Conservation (phyloP, 148 eudicot species). For the Vaccinium corymbosum region DNA sequence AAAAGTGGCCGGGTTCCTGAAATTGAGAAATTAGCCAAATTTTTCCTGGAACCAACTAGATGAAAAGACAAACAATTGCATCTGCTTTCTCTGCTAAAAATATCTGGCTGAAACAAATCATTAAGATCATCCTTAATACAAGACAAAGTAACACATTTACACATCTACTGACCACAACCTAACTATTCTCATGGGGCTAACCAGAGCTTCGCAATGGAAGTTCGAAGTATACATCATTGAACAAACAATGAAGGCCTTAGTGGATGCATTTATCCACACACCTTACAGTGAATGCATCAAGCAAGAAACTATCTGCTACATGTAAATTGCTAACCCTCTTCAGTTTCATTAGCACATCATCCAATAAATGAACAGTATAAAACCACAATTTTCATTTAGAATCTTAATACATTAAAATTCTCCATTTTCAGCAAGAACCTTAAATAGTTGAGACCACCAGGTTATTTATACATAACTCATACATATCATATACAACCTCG, state of each 20-base stretch:
- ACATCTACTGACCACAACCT: background rate
- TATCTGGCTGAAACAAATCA: constrained; percentile 2
- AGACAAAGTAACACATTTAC: background rate
- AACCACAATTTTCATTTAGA: background rate
- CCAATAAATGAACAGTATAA: background rate
- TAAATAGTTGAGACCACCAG: background rate
- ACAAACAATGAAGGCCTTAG: background rate
- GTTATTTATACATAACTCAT: background rate
- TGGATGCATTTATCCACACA: background rate
- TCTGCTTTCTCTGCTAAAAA: background rate
- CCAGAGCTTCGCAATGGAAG: background rate
- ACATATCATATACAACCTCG: background rate
- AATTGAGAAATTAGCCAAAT: constrained; percentile 13
- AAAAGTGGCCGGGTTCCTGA: constrained; percentile 95
- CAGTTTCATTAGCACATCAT: background rate
- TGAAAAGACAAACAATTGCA: background rate
- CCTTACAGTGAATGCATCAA: background rate
- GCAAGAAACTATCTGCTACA: background rate
- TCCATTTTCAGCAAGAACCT: background rate
- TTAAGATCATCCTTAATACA: background rate
- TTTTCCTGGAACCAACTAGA: background rate
- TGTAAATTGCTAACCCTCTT: background rate
- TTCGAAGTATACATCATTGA: background rate
- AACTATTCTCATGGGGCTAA: background rate
- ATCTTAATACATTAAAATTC: background rate